A percentile compares a stretch with the other conserved stretches of the same genome.
Evolutionary conservation across 75 land plant genomes (phyloP).

Genomic region (Selaginella moellendorffii): DNA sequence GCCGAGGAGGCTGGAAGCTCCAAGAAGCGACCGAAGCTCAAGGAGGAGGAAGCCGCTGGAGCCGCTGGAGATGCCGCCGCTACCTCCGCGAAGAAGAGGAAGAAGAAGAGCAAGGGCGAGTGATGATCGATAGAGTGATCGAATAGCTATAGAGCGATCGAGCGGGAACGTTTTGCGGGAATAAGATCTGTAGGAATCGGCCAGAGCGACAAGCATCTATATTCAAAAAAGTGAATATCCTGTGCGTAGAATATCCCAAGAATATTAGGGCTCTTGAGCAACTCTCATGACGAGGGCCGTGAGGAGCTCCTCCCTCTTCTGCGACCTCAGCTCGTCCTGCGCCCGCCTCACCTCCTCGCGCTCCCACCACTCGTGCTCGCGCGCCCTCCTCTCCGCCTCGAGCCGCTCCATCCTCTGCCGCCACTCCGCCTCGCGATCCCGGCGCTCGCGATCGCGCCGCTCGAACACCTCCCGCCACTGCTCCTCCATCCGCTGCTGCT

Average conservation of each 20-base stretch:
- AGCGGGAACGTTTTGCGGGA: slow-evolving; percentile 14
- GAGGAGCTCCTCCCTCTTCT: slow-evolving; percentile 62
- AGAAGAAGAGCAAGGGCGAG: not conserved
- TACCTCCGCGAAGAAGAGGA: not conserved
- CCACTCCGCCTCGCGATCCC: not conserved
- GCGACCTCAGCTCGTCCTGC: slow-evolving; percentile 65
- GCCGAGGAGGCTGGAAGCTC: not conserved
- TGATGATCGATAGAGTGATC: slow-evolving; percentile 6
- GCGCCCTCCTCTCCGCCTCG: slow-evolving; percentile 21
- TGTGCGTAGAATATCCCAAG: not conserved
- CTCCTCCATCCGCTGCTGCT: slow-evolving; percentile 5
- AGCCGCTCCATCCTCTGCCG: not conserved
- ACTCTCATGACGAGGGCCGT: slow-evolving; percentile 51
- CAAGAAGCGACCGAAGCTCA: not conserved
- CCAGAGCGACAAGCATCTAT: slow-evolving; percentile 1
- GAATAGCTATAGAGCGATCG: not conserved
- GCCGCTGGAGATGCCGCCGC: too few relatives aligned
- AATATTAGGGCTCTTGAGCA: slow-evolving; percentile 19
- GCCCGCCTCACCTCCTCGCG: slow-evolving; percentile 63
- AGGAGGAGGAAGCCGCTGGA: not conserved
- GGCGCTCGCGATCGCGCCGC: not conserved
- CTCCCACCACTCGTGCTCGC: slow-evolving; percentile 68
- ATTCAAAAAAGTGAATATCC: slow-evolving; percentile 4
- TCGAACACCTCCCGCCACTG: slow-evolving; percentile 6
- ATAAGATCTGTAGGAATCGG: slow-evolving; percentile 6